A percentile compares a stretch with the other conserved stretches of the same genome.
These are phyloP conservation scores for Endoconidiophora polonica DNA, from an alignment of 2,329 filamentous ascomycete genomes.

Conservation along the genomic window DNA sequence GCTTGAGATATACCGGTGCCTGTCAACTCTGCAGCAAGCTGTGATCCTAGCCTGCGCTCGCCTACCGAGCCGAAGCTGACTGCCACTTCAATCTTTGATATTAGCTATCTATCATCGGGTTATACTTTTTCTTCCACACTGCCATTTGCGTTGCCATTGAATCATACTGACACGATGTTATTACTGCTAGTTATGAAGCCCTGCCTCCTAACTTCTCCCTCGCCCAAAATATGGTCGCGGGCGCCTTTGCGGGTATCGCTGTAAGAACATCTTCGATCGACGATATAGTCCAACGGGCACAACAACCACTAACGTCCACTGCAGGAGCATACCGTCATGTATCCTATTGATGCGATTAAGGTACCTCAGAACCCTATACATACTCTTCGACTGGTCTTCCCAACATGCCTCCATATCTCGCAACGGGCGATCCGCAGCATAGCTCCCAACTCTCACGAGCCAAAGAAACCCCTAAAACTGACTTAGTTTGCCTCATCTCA, in stretches of 20 bases:
- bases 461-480: not conserved
- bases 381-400: not conserved
- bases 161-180: not conserved
- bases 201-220: conserved; percentile 90
- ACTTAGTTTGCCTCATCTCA: not conserved
- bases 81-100: not conserved
- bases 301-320: not conserved
- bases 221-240: conserved; percentile 84
- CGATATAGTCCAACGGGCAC: conserved; percentile 4
- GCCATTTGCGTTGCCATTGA: not conserved
- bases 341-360: conserved; percentile 95
- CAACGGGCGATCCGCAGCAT: not conserved
- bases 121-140: not conserved
- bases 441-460: not conserved
- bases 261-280: conserved; percentile 32
- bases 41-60: not conserved
- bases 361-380: conserved; percentile 28
- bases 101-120: not conserved
- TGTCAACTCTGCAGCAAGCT: not conserved
- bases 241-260: conserved; percentile 91
- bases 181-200: conserved; percentile 58
- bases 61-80: not conserved
- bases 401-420: too few relatives aligned
- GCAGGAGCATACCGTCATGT: conserved; percentile 97
- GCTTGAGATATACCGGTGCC: not conserved